Conservation (phyloP, 1,284 basidiomycete genomes). For the Apiotrichum brassicae region DNA sequence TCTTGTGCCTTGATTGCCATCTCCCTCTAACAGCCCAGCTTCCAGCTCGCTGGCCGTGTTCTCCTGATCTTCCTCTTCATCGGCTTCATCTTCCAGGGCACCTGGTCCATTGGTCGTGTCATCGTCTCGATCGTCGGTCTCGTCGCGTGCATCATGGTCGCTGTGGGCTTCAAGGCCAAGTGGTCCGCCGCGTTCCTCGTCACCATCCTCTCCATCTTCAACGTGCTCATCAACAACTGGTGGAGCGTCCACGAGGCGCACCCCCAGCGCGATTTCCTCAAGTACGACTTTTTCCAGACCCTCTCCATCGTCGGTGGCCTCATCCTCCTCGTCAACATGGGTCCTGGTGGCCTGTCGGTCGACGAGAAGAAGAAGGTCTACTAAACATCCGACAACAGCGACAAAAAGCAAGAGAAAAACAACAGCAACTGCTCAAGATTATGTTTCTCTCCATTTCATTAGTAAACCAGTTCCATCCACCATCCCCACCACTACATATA, state of each 20-base stretch:
- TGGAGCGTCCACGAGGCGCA: conserved; percentile 91
- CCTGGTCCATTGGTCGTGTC: conserved; percentile 78
- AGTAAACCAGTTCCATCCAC: too few relatives aligned
- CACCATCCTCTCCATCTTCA: conserved; percentile 84
- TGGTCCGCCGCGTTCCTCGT: conserved; percentile 98
- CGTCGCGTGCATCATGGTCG: conserved; percentile 93
- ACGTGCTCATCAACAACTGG: conserved; percentile 98
- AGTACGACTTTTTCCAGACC: conserved; percentile 52
- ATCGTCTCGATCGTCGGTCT: conserved; percentile 81
- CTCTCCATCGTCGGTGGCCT: conserved; percentile 87
- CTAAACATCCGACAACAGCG: too few relatives aligned
- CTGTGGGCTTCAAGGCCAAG: conserved; percentile 98
- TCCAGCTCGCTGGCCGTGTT: conserved; percentile 93
- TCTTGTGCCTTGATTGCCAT: neutral
- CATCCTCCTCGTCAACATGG: conserved; percentile 95
- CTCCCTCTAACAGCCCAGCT: conserved; percentile 52
- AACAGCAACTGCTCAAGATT: too few relatives aligned
- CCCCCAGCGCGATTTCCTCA: conserved; percentile 95
- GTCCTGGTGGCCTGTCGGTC: conserved; percentile 92
- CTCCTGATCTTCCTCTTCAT: conserved; percentile 99
- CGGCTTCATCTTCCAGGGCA: conserved; percentile 91
- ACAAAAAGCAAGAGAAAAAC: too few relatives aligned
- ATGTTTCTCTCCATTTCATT: too few relatives aligned
- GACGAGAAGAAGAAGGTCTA: conserved; percentile 93
- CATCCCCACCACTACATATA: too few relatives aligned